Base-by-base conservation (phyloP, 2,329 filamentous ascomycete genomes). In the Aspergillus sp. region DNA sequence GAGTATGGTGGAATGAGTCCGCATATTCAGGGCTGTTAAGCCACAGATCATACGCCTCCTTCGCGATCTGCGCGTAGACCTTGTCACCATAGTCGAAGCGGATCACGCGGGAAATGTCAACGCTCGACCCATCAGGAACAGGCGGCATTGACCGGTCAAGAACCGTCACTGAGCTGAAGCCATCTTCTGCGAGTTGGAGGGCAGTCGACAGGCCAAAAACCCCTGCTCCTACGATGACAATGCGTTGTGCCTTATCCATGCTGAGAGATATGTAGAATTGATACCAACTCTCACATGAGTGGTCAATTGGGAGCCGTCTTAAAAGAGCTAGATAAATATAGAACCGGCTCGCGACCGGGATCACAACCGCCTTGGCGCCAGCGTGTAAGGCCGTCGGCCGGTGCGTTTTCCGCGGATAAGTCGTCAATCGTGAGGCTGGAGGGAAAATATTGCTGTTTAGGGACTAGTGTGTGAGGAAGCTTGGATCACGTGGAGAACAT, bases 1-100 rank as follows among this genome's bases (percentile, higher is more conserved):
- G 52, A 0, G 56, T 53, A 11, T 51, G 45, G 35, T 60, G 53
- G 44, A 57, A 59, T 34, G 52, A 52, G 27, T 54, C 48, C 1
- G 43, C 41, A 36, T 56, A 44, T 5, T 52, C 50, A 71, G 78
- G 53, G 64, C 66, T 58, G 4, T 19, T 19, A 77, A 76, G 46
- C 72, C 72, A 47, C 82, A 81, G 86, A 85, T 72, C 66, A 59
- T 86, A 85, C 1, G 88, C 88, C 39, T 81, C 73, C 32, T 78
- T 75, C 12, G 82, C 87, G 33, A 95, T 79, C 9, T 73, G 67
- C 2, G 88, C 79, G 66, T 95, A 95, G 19, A 83, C 75, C 0
- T 78, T 70, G 57, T 90, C 82, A 2, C 85, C 82, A 60, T 96
- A 96, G 72, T 95, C 61, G 39, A 63, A 62, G 4, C 67, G 57